These are phyloP conservation scores for Gossypium davidsonii DNA, from an alignment of 441 rosid species.

Conservation along the genomic window DNA sequence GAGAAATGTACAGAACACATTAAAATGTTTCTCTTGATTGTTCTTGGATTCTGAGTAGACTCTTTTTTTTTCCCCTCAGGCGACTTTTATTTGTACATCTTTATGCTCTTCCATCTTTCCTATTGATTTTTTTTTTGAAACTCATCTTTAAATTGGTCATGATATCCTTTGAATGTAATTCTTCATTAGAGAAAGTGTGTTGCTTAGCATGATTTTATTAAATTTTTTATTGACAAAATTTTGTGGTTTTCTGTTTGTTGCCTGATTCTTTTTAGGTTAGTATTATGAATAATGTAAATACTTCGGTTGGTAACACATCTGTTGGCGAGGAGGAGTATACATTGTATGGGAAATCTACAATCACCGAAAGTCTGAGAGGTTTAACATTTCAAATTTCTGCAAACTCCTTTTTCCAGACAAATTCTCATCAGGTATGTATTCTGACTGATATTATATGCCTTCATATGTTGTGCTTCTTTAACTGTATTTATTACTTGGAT, in stretches of 20 bases:
- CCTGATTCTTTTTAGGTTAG: slow-evolving; percentile 45
- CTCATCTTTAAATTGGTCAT: neutral
- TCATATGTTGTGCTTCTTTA: neutral
- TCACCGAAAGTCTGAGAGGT: slow-evolving; percentile 74
- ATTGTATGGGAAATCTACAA: slow-evolving; percentile 63
- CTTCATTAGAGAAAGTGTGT: neutral
- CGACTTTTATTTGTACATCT: neutral
- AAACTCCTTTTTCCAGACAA: slow-evolving; percentile 94
- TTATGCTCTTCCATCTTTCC: neutral
- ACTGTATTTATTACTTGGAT: neutral
- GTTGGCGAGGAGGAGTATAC: slow-evolving; percentile 81
- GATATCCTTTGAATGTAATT: neutral
- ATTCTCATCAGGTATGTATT: slow-evolving; percentile 64
- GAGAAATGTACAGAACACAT: neutral
- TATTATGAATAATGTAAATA: slow-evolving; percentile 78
- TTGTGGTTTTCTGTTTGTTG: slow-evolving; percentile 1
- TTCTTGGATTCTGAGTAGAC: neutral
- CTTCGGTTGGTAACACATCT: slow-evolving; percentile 87
- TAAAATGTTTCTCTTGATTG: neutral
- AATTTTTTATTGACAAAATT: neutral
- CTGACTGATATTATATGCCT: neutral
- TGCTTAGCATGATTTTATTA: neutral
- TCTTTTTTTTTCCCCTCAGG: neutral
- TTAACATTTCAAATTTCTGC: slow-evolving; percentile 86
- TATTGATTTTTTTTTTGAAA: neutral